A percentile compares a stretch with the other conserved stretches of the same genome.
These are phyloP conservation scores for Elongisporangium anandrum DNA, from an alignment of 352 stramenopile genomes.

Conservation along the genomic window DNA sequence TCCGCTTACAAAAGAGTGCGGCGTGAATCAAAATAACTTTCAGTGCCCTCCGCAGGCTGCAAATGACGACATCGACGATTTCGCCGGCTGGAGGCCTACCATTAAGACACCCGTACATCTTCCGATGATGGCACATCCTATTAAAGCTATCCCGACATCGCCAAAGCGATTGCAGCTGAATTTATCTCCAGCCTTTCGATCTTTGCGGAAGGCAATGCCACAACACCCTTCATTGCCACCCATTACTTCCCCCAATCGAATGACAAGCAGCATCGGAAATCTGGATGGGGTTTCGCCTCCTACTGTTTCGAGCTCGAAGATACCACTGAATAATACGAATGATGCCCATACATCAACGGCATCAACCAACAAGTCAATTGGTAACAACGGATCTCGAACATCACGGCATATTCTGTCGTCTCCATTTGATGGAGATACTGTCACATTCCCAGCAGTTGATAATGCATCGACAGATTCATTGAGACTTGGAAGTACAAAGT, in stretches of 20 bases:
- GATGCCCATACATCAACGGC: background rate
- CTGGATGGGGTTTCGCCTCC: background rate
- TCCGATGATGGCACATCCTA: constrained; percentile 31
- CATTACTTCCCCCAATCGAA: constrained; percentile 23
- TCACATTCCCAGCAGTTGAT: background rate
- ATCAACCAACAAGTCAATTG: background rate
- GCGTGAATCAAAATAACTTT: background rate
- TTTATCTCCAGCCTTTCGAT: constrained; percentile 54
- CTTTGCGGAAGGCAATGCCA: constrained; percentile 61
- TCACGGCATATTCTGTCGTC: background rate
- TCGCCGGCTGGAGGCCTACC: constrained; percentile 1
- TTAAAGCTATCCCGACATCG: constrained; percentile 52
- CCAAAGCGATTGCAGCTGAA: constrained; percentile 49
- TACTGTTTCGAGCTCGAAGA: background rate
- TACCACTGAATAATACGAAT: background rate
- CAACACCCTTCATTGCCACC: constrained; percentile 59
- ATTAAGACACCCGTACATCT: constrained; percentile 12
- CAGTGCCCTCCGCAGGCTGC: background rate
- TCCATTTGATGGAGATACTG: background rate
- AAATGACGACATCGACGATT: constrained; percentile 4
- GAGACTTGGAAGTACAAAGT: constrained; percentile 22
- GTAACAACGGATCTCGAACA: background rate
- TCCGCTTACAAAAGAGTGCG: constrained; percentile 22
- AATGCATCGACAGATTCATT: background rate
- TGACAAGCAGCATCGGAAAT: background rate